Evolutionary conservation across 192 early-diverging fungal genomes (phyloP), one percentile per base, ranked within the genome.

Genomic region (Cladochytrium replicatum): DNA sequence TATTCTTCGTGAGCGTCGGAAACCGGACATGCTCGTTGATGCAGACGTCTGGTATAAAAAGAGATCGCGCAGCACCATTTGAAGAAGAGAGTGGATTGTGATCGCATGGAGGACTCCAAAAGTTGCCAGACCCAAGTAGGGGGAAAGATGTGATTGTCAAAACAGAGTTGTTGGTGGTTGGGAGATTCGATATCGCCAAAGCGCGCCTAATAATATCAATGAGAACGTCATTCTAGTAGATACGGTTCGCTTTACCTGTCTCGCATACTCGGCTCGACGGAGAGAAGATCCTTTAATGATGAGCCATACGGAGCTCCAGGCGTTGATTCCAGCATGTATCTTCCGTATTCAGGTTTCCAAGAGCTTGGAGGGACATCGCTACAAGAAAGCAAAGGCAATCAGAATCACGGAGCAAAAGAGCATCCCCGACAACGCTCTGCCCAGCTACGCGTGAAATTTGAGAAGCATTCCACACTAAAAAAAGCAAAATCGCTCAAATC

Each of bases 261-360:
- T 9, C 29, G 66, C 95, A 98, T 98, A 69, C 88, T 96, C 28
- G 72, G 66, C 58, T 98, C 90, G 2, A 96, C 91, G 19, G 63
- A 71, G 21, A 88, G 61, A 19, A 96, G 61, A 55, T 94, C 88
- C 24, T 75, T 58, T 24, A 94, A 67, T 7, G 81, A 80, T 19
- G 81, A 75, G 43, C 88, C 88, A 64, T 96, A 98, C 0, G 95
- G 95, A 11, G 69, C 60, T 3, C 88, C 89, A 6, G 95, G 95
- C 0, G 94, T 95, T 70, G 75, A 78, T 71, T 97, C 94, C 54
- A 95, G 67, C 95, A 99, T 99, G 69, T 85, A 99, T 24, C 89
- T 74, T n/a, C 88, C 95, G 64, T 91, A 99, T 61, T 99, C 95
- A 28, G 92, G 92, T 54, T 87, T 77, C 93, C 93, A 99, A 22